Conservation (phyloP, 179 eudicot species). For the Sideroxylon spinosum region DNA sequence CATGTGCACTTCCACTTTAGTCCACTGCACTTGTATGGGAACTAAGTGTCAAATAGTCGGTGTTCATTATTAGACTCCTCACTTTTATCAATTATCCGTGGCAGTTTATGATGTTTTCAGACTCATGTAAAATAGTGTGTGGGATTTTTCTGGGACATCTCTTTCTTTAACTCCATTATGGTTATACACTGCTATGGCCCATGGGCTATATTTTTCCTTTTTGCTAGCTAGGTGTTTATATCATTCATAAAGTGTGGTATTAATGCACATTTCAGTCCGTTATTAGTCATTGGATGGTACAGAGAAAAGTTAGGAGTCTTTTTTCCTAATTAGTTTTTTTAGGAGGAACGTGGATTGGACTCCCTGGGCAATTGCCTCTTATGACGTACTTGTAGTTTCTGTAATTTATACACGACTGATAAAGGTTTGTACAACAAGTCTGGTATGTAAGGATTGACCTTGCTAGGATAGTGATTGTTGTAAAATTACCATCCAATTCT, state of each 20-base stretch:
- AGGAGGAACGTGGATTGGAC: not conserved
- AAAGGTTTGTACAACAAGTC: not conserved
- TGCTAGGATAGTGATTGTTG: not conserved
- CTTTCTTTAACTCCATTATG: not conserved
- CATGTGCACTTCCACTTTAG: not conserved
- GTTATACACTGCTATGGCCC: not conserved
- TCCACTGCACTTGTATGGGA: not conserved
- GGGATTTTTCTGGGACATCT: not conserved
- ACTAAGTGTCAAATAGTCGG: not conserved
- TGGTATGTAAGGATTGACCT: not conserved
- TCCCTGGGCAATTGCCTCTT: conserved; percentile 1
- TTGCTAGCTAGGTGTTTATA: not conserved
- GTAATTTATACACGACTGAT: not conserved
- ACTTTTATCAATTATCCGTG: not conserved
- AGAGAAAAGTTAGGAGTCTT: not conserved
- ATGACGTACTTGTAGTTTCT: not conserved
- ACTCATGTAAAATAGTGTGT: not conserved
- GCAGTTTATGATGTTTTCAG: not conserved
- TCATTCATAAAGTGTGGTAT: not conserved
- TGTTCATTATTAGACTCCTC: not conserved
- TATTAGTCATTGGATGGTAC: not conserved
- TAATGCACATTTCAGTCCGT: not conserved
- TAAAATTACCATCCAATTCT: not conserved
- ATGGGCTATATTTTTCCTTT: not conserved
- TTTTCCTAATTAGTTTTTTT: not conserved